A percentile compares a stretch with the other conserved stretches of the same genome.
Conservation (phyloP, 306 rosid genomes). For the Trifolium fragiferum region DNA sequence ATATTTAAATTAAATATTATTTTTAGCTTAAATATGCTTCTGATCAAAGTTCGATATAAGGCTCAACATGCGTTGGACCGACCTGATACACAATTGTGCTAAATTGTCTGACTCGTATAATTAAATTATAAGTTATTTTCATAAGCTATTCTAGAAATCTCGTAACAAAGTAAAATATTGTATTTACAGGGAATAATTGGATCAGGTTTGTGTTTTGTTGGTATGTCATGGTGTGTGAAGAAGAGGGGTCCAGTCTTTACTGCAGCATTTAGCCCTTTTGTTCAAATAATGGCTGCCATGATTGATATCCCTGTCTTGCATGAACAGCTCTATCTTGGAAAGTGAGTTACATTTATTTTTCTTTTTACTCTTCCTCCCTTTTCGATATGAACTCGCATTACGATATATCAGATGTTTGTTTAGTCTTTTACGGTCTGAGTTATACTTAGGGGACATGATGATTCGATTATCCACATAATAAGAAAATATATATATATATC, state of each 20-base stretch:
- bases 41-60: not conserved
- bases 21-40: not conserved
- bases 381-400: not conserved
- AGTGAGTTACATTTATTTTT: conserved; percentile 31
- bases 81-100: not conserved
- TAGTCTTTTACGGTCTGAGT: too few relatives aligned
- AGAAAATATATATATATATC: too few relatives aligned
- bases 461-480: too few relatives aligned
- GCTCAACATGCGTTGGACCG: too few relatives aligned
- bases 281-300: conserved; percentile 84
- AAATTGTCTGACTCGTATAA: too few relatives aligned
- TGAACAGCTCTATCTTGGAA: conserved; percentile 79
- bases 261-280: conserved; percentile 89
- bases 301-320: conserved; percentile 80
- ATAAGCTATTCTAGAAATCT: too few relatives aligned
- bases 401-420: too few relatives aligned
- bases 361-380: not conserved
- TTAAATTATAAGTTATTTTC: too few relatives aligned
- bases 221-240: conserved; percentile 96
- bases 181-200: conserved; percentile 78
- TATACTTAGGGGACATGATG: too few relatives aligned
- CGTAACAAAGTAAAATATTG: conserved; percentile 29
- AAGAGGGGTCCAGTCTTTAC: conserved; percentile 94
- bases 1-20: too few relatives aligned
- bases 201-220: conserved; percentile 84